Evolutionary conservation across 1,284 basidiomycete species (phyloP).

Genomic region (Lignosus rhinocerotis): DNA sequence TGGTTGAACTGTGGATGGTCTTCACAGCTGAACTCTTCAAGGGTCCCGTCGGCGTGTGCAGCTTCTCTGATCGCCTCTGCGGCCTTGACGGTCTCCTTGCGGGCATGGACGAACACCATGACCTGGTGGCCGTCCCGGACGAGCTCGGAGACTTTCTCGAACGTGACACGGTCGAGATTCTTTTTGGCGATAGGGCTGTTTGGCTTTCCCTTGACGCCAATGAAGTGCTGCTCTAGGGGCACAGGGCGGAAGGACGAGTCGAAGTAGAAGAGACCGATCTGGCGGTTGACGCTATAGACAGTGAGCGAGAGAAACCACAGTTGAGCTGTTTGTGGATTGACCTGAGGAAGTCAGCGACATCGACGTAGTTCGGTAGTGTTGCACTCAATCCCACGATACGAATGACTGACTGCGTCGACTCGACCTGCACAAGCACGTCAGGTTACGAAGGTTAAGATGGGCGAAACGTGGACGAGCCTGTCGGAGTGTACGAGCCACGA

Average conservation of each 20-base stretch:
- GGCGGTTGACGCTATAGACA: constrained; percentile 73
- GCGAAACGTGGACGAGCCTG: constrained; percentile 53
- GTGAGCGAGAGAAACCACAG: not conserved
- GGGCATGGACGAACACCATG: constrained; percentile 99
- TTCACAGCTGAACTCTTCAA: constrained; percentile 79
- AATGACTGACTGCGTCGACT: constrained; percentile 95
- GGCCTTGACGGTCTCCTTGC: constrained; percentile 97
- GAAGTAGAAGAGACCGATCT: constrained; percentile 97
- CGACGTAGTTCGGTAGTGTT: constrained; percentile 96
- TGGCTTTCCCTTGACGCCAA: constrained; percentile 93
- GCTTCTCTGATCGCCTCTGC: constrained; percentile 86
- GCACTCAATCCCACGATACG: constrained; percentile 99
- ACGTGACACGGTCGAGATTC: constrained; percentile 90
- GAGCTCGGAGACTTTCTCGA: constrained; percentile 86
- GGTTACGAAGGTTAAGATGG: not conserved
- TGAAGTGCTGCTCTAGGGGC: constrained; percentile 96
- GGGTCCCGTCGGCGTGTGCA: constrained; percentile 70
- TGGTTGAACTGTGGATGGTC: constrained; percentile 77
- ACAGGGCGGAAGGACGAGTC: constrained; percentile 97
- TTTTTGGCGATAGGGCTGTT: constrained; percentile 75
- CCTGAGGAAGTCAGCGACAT: constrained; percentile 96
- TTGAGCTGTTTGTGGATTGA: constrained; percentile 32
- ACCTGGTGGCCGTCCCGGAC: constrained; percentile 93
- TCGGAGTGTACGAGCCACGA: constrained; percentile 93
- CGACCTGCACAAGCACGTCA: constrained; percentile 60